Conservation (phyloP, 2,329 filamentous ascomycete species). For the Monilinia polystroma region DNA sequence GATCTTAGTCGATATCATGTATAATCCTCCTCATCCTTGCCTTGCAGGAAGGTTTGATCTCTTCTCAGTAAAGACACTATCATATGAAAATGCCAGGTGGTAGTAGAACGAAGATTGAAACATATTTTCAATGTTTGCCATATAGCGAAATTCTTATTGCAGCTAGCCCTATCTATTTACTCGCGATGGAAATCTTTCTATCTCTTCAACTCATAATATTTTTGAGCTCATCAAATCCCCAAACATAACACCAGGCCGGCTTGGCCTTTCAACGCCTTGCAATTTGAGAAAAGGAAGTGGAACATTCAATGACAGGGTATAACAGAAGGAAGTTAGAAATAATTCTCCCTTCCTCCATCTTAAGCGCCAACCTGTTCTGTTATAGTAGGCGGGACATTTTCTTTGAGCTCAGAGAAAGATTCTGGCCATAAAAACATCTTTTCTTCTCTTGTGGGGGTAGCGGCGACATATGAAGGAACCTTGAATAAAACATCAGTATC, state of each 20-base stretch:
- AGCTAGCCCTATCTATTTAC: not conserved
- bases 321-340: not conserved
- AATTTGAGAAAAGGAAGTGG: not conserved
- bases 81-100: no score
- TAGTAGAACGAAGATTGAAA: not conserved
- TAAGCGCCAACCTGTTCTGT: conserved; percentile 2
- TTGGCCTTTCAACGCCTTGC: conserved; percentile 15
- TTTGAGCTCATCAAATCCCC: not conserved
- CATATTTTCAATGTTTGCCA: not conserved
- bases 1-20: no score
- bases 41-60: no score
- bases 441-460: conserved; percentile 56
- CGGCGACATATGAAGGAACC: conserved; percentile 50
- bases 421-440: conserved; percentile 64
- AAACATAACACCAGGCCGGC: not conserved
- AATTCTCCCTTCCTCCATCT: not conserved
- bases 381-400: conserved; percentile 6
- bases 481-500: conserved; percentile 18
- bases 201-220: not conserved
- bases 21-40: no score
- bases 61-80: no score
- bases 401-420: conserved; percentile 47
- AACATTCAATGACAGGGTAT: not conserved
- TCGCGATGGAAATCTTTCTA: not conserved
- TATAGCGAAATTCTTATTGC: not conserved